Base-by-base conservation (phyloP, 164 flowering plant genomes). In the Amborella trichopoda region DNA sequence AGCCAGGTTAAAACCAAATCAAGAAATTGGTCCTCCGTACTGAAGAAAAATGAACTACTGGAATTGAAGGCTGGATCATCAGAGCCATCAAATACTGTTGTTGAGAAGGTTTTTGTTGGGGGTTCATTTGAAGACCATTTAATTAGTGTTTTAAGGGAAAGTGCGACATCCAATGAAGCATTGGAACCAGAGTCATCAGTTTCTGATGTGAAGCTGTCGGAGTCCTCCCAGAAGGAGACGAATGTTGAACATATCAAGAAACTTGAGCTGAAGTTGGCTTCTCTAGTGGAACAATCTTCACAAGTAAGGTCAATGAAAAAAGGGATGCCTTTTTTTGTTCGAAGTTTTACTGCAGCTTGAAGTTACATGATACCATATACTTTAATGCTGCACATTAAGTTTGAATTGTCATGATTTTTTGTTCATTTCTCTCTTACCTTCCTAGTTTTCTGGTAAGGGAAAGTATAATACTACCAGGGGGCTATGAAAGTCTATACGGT, bases 231-330 rank as follows among this genome's bases (percentile, higher is more conserved):
- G n/a, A n/a, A n/a, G n/a, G n/a, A 40, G 27, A 38, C 47, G 52
- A 46, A 57, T 55, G 68, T 48, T 26, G 23, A 18, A 25, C 34
- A 26, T 50, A 36, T 38, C 44, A 22, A 26, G 30, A 55, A 54
- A 39, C 47, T 55, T 46, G 52, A 36, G 24, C 46, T 62, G 59
- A 56, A 61, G 44, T 43, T 48, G 40, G 40, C 49, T 48, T 48
- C 49, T 51, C 59, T 40, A 40, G 40, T 34, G 23, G 69, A 67
- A 18, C 40, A 40, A 26, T 56, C 61, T 41, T 43, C 60, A 16
- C 51, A 67, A 78, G 79, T 78, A 53, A 12, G 41, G 9, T 37
- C n/a, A 37, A 6, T 37, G 9, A 8, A 37, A 37, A 21, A 6
- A 37, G 8, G 16, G 6, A 6, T 18, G 6, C 6, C 19, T 37